Percentiles rank a stretch among this genome's conserved stretches.
phyloP scores from a whole-genome alignment of 257 asterid species.

The Coffea canephora region DNA sequence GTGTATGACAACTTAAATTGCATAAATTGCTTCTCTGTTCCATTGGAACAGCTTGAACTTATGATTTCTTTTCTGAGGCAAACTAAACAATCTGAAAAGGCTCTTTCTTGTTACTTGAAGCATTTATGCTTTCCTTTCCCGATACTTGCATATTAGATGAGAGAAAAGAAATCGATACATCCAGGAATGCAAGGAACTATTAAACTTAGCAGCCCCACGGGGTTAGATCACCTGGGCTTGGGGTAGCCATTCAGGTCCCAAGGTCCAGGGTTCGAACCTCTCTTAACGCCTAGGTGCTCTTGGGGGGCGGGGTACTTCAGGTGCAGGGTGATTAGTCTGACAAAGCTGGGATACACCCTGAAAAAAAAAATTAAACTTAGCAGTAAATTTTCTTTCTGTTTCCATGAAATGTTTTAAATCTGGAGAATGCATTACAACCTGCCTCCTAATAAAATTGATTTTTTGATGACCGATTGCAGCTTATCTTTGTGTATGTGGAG shows the following conservation, averaged over 20 bases:
- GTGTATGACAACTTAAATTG: background rate
- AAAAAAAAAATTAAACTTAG: background rate
- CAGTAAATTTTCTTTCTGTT: background rate
- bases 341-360: no score
- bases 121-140: background rate
- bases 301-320: no score
- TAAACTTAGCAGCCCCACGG: background rate
- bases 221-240: no score
- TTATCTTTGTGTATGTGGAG: conserved; percentile 68
- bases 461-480: conserved; percentile 44
- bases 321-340: no score
- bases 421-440: background rate
- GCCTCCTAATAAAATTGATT: conserved; percentile 16
- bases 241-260: no score
- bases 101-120: background rate
- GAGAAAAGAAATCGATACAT: background rate
- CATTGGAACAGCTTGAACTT: background rate
- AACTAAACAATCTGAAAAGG: background rate
- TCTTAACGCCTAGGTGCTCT: no score
- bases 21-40: background rate
- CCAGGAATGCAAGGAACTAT: background rate
- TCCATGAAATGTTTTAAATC: background rate
- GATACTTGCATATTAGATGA: background rate
- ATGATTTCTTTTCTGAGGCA: background rate
- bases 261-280: no score